Evolutionary conservation across 305 asterid genomes (phyloP).

Genomic region (Withania somnifera): DNA sequence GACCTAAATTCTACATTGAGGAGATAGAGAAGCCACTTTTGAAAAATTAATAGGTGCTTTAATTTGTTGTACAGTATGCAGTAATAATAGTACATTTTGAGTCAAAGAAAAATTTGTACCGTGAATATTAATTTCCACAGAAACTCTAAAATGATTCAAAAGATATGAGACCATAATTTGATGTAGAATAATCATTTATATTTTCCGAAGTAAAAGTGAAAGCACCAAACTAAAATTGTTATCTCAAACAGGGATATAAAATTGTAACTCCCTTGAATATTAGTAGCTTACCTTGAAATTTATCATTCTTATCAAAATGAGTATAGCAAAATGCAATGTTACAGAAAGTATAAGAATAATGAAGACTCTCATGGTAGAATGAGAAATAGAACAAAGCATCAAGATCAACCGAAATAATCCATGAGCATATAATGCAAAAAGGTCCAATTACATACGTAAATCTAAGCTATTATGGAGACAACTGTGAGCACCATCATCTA

Average conservation of each 20-base stretch:
- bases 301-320: constrained; percentile 52
- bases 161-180: no score
- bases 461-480: neutral
- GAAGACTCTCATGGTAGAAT: neutral
- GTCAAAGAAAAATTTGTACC: no score
- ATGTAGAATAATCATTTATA: no score
- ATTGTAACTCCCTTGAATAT: neutral
- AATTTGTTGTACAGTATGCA: no score
- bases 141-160: no score
- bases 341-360: constrained; percentile 1
- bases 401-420: neutral
- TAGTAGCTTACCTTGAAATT: constrained; percentile 31
- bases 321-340: constrained; percentile 69
- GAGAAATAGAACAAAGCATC: neutral
- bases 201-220: no score
- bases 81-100: no score
- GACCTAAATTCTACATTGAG: no score
- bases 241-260: neutral
- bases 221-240: neutral
- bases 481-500: neutral
- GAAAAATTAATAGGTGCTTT: no score
- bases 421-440: neutral
- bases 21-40: no score
- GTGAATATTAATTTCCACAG: no score
- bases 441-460: neutral